Base-by-base conservation (phyloP, 208 protist genomes). In the Porcisia hertigi region DNA sequence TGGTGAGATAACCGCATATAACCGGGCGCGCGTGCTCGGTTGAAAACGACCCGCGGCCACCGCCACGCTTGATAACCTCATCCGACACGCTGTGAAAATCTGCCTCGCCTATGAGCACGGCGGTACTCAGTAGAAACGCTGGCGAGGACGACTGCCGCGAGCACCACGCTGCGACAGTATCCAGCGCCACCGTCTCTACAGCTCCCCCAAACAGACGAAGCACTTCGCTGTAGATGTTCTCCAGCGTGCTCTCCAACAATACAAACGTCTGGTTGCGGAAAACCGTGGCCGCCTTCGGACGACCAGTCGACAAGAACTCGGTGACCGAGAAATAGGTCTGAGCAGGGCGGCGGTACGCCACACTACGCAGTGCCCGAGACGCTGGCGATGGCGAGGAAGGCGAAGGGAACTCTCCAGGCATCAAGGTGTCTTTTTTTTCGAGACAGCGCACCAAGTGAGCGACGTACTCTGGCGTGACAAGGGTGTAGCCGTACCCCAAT, bases 401-500 rank as follows among this genome's bases (percentile, higher is more conserved):
- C 43, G 65, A 23, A 2, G 88, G 86, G 47, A 92, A 89, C 64
- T 90, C 85, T 43, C 64, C 77, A 3, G 85, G 81, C 72, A 75
- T 79, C 6, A 84, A 60, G 1, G 75, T 80, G 39, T 84, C 75
- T 30, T 82, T 78, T 47, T 77, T 76, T 57, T 71, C 74, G 7
- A 94, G 59, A 30, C 65, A 45, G 25, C 59, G 64, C 58, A 76
- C 84, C 3, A 94, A 76, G 11, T 67, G 60, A 0, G 60, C 8
- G 25, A 94, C n/a, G 81, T 92, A 94, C 2, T 62, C 45, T 23
- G 84, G 71, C 23, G 90, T 92, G n/a, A 86, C 88, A 30, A 94
- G 78, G n/a, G 87, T 88, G 83, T 92, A 94, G 58, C 86, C 79
- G 73, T 85, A 86, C 45, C 82, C 82, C 20, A 92, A 80, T 1